Evolutionary conservation across 371 early-diverging fungal genomes (phyloP).

Genomic region (Actinomortierella wolfii): DNA sequence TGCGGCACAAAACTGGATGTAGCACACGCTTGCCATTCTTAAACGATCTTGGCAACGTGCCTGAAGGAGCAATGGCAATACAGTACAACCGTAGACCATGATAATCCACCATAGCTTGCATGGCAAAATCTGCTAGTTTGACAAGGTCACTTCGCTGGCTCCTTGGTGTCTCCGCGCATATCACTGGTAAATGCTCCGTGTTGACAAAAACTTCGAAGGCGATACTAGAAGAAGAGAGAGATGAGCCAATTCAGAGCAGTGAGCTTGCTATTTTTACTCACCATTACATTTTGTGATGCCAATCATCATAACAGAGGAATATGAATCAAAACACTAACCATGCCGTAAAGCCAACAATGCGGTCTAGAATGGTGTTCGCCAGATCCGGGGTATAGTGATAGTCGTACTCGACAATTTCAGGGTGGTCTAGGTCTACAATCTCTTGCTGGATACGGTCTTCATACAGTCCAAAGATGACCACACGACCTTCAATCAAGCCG

Average conservation of each 20-base stretch:
- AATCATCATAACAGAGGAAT: not conserved
- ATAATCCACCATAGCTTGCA: conserved; percentile 51
- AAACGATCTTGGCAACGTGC: conserved; percentile 68
- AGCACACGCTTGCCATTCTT: conserved; percentile 72
- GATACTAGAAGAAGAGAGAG: conserved; percentile 40
- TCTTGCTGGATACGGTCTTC: conserved; percentile 77
- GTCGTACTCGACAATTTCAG: conserved; percentile 54
- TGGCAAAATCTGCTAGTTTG: conserved; percentile 56
- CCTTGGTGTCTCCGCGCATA: conserved; percentile 67
- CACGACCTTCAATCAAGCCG: conserved; percentile 70
- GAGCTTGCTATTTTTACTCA: not conserved
- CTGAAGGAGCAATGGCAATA: conserved; percentile 59
- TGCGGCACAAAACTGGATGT: conserved; percentile 67
- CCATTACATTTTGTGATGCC: not conserved
- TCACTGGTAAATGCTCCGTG: conserved; percentile 71
- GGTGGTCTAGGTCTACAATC: conserved; percentile 44
- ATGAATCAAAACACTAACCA: conserved; percentile 47
- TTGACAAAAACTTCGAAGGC: conserved; percentile 69
- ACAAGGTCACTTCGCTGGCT: conserved; percentile 51
- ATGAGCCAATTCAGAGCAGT: not conserved
- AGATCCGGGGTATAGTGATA: conserved; percentile 59
- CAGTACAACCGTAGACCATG: conserved; percentile 71
- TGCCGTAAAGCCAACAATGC: conserved; percentile 58
- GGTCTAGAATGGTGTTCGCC: conserved; percentile 54
- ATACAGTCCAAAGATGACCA: conserved; percentile 75